These are phyloP conservation scores for Exserohilum rostratum DNA, from an alignment of 2,329 filamentous ascomycete species.

Conservation along the genomic window DNA sequence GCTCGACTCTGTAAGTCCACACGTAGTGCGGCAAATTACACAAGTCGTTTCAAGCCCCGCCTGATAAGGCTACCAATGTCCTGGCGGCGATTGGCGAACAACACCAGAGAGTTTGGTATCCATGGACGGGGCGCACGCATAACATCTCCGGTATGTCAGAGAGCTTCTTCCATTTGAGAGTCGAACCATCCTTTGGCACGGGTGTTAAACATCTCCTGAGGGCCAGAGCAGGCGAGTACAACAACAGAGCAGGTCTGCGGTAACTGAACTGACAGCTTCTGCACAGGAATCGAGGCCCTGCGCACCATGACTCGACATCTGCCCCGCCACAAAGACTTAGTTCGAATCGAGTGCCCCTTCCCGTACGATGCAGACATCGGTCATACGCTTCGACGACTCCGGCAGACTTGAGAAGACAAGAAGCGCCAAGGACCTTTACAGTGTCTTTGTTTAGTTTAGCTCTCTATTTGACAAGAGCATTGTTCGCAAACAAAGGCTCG, in stretches of 20 bases:
- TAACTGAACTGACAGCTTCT: neutral
- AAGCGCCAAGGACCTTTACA: neutral
- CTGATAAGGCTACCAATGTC: neutral
- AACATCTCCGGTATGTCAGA: neutral
- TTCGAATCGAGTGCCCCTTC: neutral
- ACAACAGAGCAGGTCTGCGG: neutral
- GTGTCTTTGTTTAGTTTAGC: neutral
- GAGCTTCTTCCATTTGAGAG: neutral
- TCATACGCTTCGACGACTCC: neutral
- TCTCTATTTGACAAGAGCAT: neutral
- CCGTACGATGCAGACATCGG: neutral
- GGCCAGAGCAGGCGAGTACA: neutral
- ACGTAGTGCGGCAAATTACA: neutral
- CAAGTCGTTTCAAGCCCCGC: neutral
- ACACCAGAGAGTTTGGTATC: too few relatives aligned
- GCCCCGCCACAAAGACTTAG: constrained; percentile 1
- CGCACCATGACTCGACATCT: neutral
- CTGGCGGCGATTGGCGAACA: neutral
- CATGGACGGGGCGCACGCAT: neutral
- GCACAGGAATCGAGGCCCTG: neutral
- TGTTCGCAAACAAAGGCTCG: neutral
- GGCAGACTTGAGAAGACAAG: neutral
- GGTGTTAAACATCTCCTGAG: neutral
- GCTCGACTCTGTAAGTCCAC: neutral
- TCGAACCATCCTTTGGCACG: neutral